Evolutionary conservation across 805 yeast genomes (phyloP).

Genomic region (Metschnikowia koreensis): DNA sequence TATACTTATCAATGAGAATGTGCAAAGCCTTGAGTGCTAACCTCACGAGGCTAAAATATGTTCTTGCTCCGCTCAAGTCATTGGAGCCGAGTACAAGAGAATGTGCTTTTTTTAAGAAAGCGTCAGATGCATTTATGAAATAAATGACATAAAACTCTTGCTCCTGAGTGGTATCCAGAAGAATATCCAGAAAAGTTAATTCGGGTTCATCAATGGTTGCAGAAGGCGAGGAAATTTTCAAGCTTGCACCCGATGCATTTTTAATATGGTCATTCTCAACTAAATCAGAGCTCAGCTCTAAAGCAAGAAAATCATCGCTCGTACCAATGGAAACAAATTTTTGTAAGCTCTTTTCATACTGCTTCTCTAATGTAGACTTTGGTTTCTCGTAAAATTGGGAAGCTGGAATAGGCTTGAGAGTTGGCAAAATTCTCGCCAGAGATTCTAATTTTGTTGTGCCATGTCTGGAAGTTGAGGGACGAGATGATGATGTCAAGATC

Average conservation of each 20-base stretch:
- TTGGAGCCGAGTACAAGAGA: slow-evolving; percentile 14
- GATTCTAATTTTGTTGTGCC: background rate
- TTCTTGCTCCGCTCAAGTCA: slow-evolving; percentile 11
- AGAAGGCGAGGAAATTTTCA: background rate
- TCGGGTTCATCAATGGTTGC: background rate
- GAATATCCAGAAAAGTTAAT: background rate
- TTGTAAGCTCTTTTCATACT: slow-evolving; percentile 16
- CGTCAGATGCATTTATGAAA: slow-evolving; percentile 12
- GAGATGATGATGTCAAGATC: slow-evolving; percentile 14
- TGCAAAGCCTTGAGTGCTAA: slow-evolving; percentile 15
- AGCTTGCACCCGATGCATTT: background rate
- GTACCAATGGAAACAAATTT: slow-evolving; percentile 11
- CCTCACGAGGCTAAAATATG: slow-evolving; percentile 13
- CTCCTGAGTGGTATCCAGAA: background rate
- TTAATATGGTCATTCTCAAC: background rate
- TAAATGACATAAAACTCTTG: slow-evolving; percentile 9
- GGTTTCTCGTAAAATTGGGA: slow-evolving; percentile 14
- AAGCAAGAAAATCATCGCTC: slow-evolving; percentile 13
- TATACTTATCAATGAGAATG: slow-evolving; percentile 29
- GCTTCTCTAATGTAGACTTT: slow-evolving; percentile 16
- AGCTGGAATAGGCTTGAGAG: slow-evolving; percentile 3
- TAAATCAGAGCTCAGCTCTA: slow-evolving; percentile 13
- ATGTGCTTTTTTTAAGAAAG: slow-evolving; percentile 14
- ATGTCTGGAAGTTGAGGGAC: background rate
- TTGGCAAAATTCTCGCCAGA: background rate